Percentiles rank a stretch among this genome's conserved stretches.
Evolutionary conservation across 345 rosid species (phyloP).

Genomic region (Rhodamnia argentea): DNA sequence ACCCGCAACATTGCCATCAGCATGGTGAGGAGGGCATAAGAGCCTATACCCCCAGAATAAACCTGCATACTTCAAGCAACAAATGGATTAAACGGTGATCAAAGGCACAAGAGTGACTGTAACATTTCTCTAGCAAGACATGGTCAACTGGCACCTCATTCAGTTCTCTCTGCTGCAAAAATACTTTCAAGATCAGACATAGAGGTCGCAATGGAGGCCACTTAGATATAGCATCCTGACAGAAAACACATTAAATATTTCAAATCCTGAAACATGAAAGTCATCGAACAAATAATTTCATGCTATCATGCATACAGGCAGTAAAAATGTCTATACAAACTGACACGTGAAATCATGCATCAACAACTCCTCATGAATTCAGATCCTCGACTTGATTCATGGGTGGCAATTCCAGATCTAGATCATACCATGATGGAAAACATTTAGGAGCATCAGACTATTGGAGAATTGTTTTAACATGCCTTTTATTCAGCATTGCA

Average conservation of each 20-base stretch:
- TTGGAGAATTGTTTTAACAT: background rate
- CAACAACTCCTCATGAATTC: background rate
- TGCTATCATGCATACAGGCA: background rate
- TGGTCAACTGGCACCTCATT: conserved; percentile 56
- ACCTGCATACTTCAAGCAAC: conserved; percentile 43
- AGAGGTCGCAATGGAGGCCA: conserved; percentile 76
- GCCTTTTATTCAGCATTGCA: background rate
- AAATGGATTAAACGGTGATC: background rate
- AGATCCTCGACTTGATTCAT: background rate
- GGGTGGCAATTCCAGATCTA: background rate
- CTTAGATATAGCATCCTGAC: conserved; percentile 56
- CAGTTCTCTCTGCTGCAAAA: conserved; percentile 88
- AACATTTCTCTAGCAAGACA: background rate
- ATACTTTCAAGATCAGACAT: conserved; percentile 81
- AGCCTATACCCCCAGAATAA: conserved; percentile 85
- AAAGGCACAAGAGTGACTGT: background rate
- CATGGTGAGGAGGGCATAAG: conserved; percentile 91
- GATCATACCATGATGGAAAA: background rate
- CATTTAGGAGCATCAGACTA: background rate
- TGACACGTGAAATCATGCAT: background rate
- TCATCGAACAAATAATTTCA: background rate
- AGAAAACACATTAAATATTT: background rate
- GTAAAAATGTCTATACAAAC: background rate
- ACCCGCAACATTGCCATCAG: conserved; percentile 78
- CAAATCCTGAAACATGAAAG: background rate